Evolutionary conservation across 2,329 filamentous ascomycete genomes (phyloP).

Genomic region (Cladosporium austrohemisphaericum): DNA sequence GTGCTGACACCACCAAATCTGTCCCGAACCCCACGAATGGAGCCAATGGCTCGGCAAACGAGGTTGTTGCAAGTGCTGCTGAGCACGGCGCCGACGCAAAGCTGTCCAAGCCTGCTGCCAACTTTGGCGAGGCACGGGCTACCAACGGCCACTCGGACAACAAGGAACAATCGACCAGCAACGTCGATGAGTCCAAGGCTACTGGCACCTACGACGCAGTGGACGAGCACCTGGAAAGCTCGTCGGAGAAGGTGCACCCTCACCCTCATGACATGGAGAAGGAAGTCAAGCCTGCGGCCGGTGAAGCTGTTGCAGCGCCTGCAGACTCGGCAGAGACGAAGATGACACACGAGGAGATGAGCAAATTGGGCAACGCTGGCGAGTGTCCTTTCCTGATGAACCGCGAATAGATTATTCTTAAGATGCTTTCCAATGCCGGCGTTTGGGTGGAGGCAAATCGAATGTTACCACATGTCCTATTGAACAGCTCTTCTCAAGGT

Average conservation of each 20-base stretch:
- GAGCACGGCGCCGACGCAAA: conserved; percentile 20
- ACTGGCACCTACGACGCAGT: conserved; percentile 26
- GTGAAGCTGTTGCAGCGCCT: conserved; percentile 36
- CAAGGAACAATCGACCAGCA: conserved; percentile 12
- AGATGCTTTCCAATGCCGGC: not conserved
- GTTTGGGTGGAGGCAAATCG: no score
- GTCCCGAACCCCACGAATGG: not conserved
- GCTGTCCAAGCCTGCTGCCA: conserved; percentile 22
- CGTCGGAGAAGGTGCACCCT: conserved; percentile 32
- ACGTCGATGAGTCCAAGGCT: conserved; percentile 24
- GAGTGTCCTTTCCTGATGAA: conserved; percentile 40
- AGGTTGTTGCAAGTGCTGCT: conserved; percentile 24
- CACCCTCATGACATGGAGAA: conserved; percentile 34
- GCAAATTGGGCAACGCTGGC: conserved; percentile 22
- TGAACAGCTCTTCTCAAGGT: no score
- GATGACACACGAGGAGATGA: conserved; percentile 39
- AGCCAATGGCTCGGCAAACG: conserved; percentile 16
- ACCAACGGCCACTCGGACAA: conserved; percentile 8
- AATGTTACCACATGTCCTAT: no score
- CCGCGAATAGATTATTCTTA: conserved; percentile 26
- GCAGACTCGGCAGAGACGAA: conserved; percentile 32
- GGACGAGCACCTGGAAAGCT: conserved; percentile 30
- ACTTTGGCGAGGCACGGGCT: conserved; percentile 14
- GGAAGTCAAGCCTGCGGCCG: conserved; percentile 29
- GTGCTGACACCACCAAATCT: conserved; percentile 15